Conservation (phyloP, 83 land plant species). For the Picea engelmannii region DNA sequence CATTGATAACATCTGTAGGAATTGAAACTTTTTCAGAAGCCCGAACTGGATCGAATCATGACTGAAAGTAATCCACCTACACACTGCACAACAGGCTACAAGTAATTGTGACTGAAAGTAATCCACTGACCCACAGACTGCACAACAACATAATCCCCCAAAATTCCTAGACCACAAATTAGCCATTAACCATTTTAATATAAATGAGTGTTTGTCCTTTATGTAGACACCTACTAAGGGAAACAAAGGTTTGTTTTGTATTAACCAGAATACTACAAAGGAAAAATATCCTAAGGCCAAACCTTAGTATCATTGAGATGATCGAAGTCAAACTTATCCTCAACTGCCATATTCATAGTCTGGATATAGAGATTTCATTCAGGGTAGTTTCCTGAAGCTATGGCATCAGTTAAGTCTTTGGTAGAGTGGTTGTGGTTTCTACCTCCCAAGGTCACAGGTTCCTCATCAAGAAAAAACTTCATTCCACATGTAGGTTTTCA, state of each 20-base stretch:
- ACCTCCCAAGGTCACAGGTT: constrained; percentile 50
- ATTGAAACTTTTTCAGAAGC: constrained; percentile 39
- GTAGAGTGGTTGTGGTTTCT: constrained; percentile 58
- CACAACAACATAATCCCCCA: neutral
- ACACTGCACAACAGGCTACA: constrained; percentile 11
- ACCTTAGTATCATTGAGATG: constrained; percentile 48
- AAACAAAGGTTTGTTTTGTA: no score
- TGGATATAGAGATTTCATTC: constrained; percentile 48
- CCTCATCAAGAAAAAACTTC: constrained; percentile 38
- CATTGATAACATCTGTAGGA: constrained; percentile 18
- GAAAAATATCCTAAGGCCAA: constrained; percentile 46
- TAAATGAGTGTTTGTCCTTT: no score
- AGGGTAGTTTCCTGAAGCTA: constrained; percentile 46
- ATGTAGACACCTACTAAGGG: no score
- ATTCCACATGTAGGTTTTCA: constrained; percentile 41
- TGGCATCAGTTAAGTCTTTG: neutral
- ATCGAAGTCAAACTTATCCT: constrained; percentile 43
- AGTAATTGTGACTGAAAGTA: constrained; percentile 33
- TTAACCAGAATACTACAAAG: constrained; percentile 13
- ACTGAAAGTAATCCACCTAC: constrained; percentile 23
- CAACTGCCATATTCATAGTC: constrained; percentile 44
- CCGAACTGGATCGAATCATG: constrained; percentile 26
- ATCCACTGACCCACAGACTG: constrained; percentile 50
- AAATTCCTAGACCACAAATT: no score
- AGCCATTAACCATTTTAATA: no score